phyloP scores from a whole-genome alignment of 257 asterid species.

The Gentiana dahurica region DNA sequence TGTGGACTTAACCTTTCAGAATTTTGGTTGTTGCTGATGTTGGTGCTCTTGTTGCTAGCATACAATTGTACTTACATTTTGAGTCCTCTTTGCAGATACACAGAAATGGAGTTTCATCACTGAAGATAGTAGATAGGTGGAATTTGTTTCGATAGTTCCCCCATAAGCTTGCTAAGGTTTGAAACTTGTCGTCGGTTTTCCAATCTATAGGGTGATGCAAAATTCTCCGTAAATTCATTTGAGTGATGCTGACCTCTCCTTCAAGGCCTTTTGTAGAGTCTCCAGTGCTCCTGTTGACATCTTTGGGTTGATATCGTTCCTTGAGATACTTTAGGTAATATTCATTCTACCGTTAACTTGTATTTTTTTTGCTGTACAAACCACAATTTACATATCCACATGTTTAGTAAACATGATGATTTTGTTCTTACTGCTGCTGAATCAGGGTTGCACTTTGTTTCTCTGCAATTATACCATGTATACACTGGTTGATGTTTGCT shows the following conservation, averaged over 20 bases:
- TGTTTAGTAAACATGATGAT: too few species aligned
- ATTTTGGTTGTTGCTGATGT: not conserved
- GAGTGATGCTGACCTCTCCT: slow-evolving; percentile 55
- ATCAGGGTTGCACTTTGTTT: not conserved
- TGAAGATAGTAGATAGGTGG: slow-evolving; percentile 35
- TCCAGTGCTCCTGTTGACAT: slow-evolving; percentile 59
- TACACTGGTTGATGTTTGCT: not conserved
- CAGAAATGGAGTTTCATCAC: slow-evolving; percentile 88
- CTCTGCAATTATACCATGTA: not conserved
- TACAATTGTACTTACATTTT: not conserved
- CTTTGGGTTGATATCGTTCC: slow-evolving; percentile 63
- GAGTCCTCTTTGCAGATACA: slow-evolving; percentile 48
- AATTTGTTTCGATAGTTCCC: slow-evolving; percentile 25
- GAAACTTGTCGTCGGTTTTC: slow-evolving; percentile 24
- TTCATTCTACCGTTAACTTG: not conserved
- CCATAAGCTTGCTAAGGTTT: slow-evolving; percentile 26
- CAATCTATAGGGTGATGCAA: slow-evolving; percentile 46
- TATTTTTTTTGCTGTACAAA: too few species aligned
- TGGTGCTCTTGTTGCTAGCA: not conserved
- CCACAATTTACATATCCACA: too few species aligned
- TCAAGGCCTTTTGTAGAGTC: slow-evolving; percentile 50
- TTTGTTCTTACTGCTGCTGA: too few species aligned
- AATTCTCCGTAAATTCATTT: slow-evolving; percentile 40
- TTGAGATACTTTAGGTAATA: slow-evolving; percentile 52
- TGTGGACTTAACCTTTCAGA: slow-evolving; percentile 4